These are phyloP conservation scores for Myriosclerotinia curreyana DNA, from an alignment of 2,329 filamentous ascomycete genomes.

Conservation along the genomic window DNA sequence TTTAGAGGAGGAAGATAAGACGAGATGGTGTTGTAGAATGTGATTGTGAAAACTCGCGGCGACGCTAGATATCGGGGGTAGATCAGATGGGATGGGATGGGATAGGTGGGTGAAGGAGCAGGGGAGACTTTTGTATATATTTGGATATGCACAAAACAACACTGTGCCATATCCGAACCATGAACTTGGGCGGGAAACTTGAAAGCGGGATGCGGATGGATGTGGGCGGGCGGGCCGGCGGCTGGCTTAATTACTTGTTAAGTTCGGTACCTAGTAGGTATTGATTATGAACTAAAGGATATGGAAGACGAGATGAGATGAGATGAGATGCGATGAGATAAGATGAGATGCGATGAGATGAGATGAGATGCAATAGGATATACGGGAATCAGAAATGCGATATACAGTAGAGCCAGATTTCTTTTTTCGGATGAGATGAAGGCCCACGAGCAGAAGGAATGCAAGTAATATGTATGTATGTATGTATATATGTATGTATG, in stretches of 20 bases:
- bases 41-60: not conserved
- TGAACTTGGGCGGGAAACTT: conserved; percentile 2
- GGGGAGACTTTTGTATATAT: conserved; percentile 5
- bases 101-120: not conserved
- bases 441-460: not conserved
- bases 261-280: too few species aligned
- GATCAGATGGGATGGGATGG: not conserved
- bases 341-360: not conserved
- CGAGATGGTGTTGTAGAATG: not conserved
- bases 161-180: not conserved
- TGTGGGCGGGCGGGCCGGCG: not conserved
- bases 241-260: not conserved
- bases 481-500: not conserved
- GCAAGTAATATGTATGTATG: not conserved
- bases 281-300: not conserved
- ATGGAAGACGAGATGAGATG: not conserved
- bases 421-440: not conserved
- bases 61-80: conserved; percentile 3
- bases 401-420: not conserved
- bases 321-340: not conserved
- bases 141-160: conserved; percentile 5
- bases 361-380: not conserved
- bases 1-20: conserved; percentile 27
- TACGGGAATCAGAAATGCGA: not conserved
- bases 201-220: not conserved